phyloP scores from a whole-genome alignment of 208 protist species.

The Crithidia expoeki region DNA sequence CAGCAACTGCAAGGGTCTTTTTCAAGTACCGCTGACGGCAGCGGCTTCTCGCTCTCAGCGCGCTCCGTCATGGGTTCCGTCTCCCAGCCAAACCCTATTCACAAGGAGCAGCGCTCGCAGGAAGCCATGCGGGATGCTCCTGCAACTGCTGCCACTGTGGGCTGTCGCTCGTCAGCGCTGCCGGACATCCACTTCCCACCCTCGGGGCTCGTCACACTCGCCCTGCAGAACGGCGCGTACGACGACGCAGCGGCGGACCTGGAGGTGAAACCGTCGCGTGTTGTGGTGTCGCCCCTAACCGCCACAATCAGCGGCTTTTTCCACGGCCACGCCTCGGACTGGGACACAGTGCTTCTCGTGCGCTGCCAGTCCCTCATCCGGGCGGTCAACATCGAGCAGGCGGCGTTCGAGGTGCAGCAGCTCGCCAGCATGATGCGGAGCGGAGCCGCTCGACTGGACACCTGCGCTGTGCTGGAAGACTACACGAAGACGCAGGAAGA shows the following conservation, averaged over 20 bases:
- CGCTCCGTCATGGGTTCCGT: conserved; percentile 3
- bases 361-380: conserved; percentile 7
- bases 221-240: background rate
- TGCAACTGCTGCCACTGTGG: too few relatives aligned
- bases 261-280: background rate
- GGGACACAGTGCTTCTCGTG: conserved; percentile 20
- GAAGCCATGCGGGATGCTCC: too few relatives aligned
- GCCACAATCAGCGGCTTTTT: background rate
- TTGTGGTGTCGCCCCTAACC: conserved; percentile 6
- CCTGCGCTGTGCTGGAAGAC: background rate
- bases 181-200: background rate
- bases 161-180: background rate
- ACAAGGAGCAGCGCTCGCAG: background rate
- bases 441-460: background rate
- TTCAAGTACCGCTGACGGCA: background rate
- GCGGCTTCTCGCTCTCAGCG: background rate
- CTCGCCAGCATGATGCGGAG: background rate
- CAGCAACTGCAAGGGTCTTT: conserved; percentile 1
- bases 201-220: background rate
- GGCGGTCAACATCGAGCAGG: background rate
- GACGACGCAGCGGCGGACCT: background rate
- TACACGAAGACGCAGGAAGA: background rate
- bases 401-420: background rate
- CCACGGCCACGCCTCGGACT: conserved; percentile 1
- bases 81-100: conserved; percentile 1